Evolutionary conservation across 306 rosid genomes (phyloP).

Genomic region (Gynostemma pentaphyllum): DNA sequence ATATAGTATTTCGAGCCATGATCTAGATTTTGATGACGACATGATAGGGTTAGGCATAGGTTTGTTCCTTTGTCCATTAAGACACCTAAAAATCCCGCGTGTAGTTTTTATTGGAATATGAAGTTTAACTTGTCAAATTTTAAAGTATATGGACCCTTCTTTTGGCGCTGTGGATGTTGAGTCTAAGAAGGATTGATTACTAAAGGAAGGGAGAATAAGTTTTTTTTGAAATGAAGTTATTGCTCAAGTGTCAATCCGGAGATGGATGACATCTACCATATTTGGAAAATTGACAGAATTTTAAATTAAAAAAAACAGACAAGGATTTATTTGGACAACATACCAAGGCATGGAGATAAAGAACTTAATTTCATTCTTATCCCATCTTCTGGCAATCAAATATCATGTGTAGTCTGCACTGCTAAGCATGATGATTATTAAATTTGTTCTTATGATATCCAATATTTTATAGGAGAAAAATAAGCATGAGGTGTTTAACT

Average conservation of each 20-base stretch:
- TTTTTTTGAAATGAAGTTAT: not conserved
- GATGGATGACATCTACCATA: not conserved
- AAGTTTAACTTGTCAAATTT: not conserved
- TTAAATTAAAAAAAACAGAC: not conserved
- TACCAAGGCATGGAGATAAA: not conserved
- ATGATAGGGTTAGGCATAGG: constrained; percentile 29
- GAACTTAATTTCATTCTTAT: not conserved
- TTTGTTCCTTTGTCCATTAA: constrained; percentile 19
- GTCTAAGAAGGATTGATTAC: not conserved
- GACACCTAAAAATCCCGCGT: not conserved
- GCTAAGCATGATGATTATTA: not conserved
- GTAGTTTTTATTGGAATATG: not conserved
- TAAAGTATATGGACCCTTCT: not conserved
- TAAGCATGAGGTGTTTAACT: not conserved
- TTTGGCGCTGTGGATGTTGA: not conserved
- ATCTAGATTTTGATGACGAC: constrained; percentile 39
- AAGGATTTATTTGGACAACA: not conserved
- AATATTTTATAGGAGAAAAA: not conserved
- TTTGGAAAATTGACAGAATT: not conserved
- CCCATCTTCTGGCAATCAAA: not conserved
- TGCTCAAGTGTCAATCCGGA: not conserved
- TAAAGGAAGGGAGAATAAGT: not conserved
- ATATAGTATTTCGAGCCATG: constrained; percentile 54
- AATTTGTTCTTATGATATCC: not conserved
- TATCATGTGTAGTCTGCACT: not conserved